Conservation (phyloP, 495 filamentous ascomycete genomes). For the Lichina pygmaea region DNA sequence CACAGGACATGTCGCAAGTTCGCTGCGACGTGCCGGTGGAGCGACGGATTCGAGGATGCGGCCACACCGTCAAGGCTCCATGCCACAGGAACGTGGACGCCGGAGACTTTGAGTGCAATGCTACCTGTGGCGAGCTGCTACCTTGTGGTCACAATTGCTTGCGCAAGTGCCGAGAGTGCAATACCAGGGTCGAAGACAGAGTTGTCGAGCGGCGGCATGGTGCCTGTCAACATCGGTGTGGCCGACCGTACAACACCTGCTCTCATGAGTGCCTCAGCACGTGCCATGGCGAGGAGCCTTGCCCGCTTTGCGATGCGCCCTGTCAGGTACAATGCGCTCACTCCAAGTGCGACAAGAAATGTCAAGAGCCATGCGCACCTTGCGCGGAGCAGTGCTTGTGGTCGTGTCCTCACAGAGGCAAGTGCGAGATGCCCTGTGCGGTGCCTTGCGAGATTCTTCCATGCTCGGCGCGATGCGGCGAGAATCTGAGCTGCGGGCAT, state of each 20-base stretch:
- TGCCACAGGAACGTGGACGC: conserved; percentile 21
- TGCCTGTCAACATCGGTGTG: conserved; percentile 24
- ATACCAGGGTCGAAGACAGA: conserved; percentile 6
- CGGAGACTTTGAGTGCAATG: conserved; percentile 16
- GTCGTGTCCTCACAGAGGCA: conserved; percentile 24
- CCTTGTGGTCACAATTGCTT: conserved; percentile 37
- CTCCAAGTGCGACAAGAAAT: conserved; percentile 28
- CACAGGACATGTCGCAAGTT: conserved; percentile 13
- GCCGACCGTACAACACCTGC: conserved; percentile 26
- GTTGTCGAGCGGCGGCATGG: conserved; percentile 17
- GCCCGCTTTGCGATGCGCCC: conserved; percentile 22
- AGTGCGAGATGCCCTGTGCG: conserved; percentile 34
- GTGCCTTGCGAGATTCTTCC: conserved; percentile 36
- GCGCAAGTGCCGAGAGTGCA: conserved; percentile 22
- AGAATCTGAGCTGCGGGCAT: conserved; percentile 33
- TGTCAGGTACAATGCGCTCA: conserved; percentile 40
- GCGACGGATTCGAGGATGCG: conserved; percentile 22
- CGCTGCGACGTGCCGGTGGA: conserved; percentile 14
- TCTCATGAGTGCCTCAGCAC: conserved; percentile 22
- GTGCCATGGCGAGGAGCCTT: conserved; percentile 28
- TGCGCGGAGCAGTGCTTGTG: conserved; percentile 34
- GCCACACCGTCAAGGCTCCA: conserved; percentile 20
- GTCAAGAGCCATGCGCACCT: conserved; percentile 35
- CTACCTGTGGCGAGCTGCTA: conserved; percentile 18
- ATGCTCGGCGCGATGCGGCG: conserved; percentile 35